Base-by-base conservation (phyloP, 2,329 filamentous ascomycete species). In the Colletotrichum musicola region DNA sequence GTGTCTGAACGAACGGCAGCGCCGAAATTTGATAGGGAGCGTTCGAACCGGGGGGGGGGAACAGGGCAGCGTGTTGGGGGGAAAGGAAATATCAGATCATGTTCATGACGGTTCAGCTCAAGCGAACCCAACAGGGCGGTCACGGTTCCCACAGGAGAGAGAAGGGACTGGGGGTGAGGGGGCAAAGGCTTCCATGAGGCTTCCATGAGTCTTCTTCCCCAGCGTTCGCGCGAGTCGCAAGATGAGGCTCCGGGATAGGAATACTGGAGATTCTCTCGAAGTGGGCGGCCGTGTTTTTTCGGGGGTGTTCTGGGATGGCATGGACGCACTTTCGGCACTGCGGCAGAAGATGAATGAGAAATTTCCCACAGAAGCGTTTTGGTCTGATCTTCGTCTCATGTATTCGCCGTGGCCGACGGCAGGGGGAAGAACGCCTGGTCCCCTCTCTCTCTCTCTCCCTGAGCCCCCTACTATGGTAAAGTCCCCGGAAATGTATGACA, bases 311-410 rank as follows among this genome's bases (percentile, higher is more conserved):
- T n/a, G 25, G 59, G 40, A 5, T 27, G 7, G 60, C 61, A 68
- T 56, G 61, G 65, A 35, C 9, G 30, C 30, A 30, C 42, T 38
- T 46, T 16, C 14, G 18, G 30, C 30, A 35, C 7, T 9, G 30
- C 22, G 30, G 30, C 1, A 35, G 10, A 3, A 7, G 30, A 3
- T 5, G 4, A 38, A 14, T 22, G 42, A 18, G 4, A 53, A 57
- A 57, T 57, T 53, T 64, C 40, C 53, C 54, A 47, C 54, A 47
- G 42, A 44, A 27, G 65, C 30, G 65, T 59, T 64, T 59, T 54
- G 49, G 65, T 68, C 61, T 68, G 65, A 68, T 68, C 38, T 68
- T 64, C 61, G 61, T 58, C 61, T 64, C 61, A 64, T 27, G 61
- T 57, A 25, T 46, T 68, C 65, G 65, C 61, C 9, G 40, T 55